phyloP scores from a whole-genome alignment of 2,329 filamentous ascomycete genomes.

The Endothia cerciana region DNA sequence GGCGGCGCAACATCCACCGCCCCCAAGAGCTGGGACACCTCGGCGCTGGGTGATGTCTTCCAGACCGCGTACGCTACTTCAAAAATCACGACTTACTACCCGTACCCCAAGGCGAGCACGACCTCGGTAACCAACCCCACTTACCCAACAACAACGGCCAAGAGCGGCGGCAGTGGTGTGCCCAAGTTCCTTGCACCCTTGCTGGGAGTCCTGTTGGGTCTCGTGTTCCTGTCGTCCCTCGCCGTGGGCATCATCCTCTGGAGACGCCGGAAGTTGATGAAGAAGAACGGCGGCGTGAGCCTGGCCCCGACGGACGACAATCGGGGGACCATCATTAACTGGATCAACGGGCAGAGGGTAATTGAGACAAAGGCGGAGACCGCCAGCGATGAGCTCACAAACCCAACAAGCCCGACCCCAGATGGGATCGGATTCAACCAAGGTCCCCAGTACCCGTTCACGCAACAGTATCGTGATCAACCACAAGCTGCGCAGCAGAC shows the following conservation, averaged over 20 bases:
- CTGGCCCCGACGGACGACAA: slow-evolving; percentile 51
- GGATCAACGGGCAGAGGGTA: slow-evolving; percentile 52
- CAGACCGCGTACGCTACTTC: slow-evolving; percentile 55
- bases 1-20: slow-evolving; percentile 73
- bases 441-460: not conserved
- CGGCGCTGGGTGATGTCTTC: slow-evolving; percentile 57
- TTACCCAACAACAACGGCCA: slow-evolving; percentile 17
- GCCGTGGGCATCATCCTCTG: slow-evolving; percentile 57
- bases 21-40: slow-evolving; percentile 58
- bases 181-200: slow-evolving; percentile 65
- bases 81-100: slow-evolving; percentile 64
- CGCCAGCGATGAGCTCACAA: slow-evolving; percentile 46
- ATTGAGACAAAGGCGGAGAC: slow-evolving; percentile 49
- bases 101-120: slow-evolving; percentile 51
- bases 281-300: slow-evolving; percentile 41
- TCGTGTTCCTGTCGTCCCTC: slow-evolving; percentile 57
- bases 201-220: slow-evolving; percentile 63
- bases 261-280: slow-evolving; percentile 51
- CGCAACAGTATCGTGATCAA: slow-evolving; percentile 37
- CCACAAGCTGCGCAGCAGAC: slow-evolving; percentile 17
- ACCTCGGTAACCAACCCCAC: slow-evolving; percentile 32
- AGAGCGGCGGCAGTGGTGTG: slow-evolving; percentile 43
- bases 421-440: not conserved
- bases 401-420: slow-evolving; percentile 35
- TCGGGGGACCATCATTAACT: slow-evolving; percentile 52